These are phyloP conservation scores for Tolypocladium ophioglossoides DNA, from an alignment of 2,329 filamentous ascomycete genomes.

Conservation along the genomic window DNA sequence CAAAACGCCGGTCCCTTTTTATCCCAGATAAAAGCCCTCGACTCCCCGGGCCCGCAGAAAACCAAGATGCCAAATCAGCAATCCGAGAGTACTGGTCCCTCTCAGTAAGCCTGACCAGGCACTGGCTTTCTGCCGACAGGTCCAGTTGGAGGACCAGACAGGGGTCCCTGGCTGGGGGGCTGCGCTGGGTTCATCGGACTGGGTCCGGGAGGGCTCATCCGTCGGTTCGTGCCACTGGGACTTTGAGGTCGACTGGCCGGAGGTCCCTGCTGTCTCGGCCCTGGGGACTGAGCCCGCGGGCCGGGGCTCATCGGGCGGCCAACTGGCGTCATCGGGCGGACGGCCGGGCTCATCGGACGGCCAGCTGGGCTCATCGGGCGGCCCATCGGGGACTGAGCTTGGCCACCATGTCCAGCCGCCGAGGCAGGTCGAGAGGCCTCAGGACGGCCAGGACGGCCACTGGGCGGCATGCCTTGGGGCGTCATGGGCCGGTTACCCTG, in stretches of 20 bases:
- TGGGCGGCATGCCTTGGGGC: conserved; percentile 3
- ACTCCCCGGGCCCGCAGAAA: not conserved
- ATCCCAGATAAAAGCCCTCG: not conserved
- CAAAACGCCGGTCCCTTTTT: conserved; percentile 18
- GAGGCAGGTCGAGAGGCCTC: conserved; percentile 26
- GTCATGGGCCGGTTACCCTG: conserved; percentile 13
- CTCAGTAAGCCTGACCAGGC: conserved; percentile 40
- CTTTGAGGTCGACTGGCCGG: conserved; percentile 25
- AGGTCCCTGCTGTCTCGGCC: conserved; percentile 22
- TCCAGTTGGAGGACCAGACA: conserved; percentile 28
- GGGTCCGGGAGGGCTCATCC: conserved; percentile 32
- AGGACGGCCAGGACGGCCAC: conserved; percentile 10
- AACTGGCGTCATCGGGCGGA: too few relatives aligned
- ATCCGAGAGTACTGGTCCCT: not conserved
- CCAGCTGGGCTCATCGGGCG: conserved; percentile 19
- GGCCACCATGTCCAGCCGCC: conserved; percentile 26
- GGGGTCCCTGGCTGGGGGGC: conserved; percentile 19
- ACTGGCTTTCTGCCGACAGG: conserved; percentile 45
- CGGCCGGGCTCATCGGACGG: conserved; percentile 6
- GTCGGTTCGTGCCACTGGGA: conserved; percentile 29
- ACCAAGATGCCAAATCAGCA: conserved; percentile 4
- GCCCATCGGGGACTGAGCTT: conserved; percentile 19
- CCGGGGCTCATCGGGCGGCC: conserved; percentile 18
- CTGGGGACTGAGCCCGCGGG: conserved; percentile 35
- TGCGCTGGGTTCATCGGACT: conserved; percentile 35